Evolutionary conservation across 2,329 filamentous ascomycete genomes (phyloP), one percentile per base, ranked within the genome.

Genomic region (Phialophora verrucosa): DNA sequence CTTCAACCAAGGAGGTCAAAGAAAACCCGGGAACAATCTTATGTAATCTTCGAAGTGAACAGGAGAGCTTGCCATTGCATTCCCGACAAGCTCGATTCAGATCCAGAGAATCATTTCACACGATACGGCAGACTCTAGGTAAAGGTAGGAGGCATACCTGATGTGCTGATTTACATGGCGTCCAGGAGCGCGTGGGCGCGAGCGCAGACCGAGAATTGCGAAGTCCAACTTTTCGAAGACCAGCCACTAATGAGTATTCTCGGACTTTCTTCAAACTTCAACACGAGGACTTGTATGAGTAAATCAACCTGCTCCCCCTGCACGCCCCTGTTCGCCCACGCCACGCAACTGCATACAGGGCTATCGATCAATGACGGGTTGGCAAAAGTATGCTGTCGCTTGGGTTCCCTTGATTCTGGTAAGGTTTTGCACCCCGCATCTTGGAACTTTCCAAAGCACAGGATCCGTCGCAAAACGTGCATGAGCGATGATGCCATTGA

Each of bases 351-450:
- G 27, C 42, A 8, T 49, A 29, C 7, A 50, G n/a, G 17, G 20
- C 0, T 3, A 50, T 32, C 4, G 14, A 14, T 47, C 25, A 49
- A 29, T 42, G 42, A 29, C 25, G 6, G 25, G 3, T 50, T 14
- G 27, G 57, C 57, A n/a, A 50, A 50, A 59, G 49, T 1, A 51
- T 51, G 49, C 23, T n/a, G 11, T 27, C 49, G 49, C 49, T 51
- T 27, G 49, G 49, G 10, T 51, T 2, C 27, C 8, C 4, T 59
- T 49, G 31, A 54, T 23, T 38, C n/a, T 53, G 59, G 47, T 53
- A 61, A 61, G 38, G 17, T 44, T 12, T 32, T 23, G 11, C 59
- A 35, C 59, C 59, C 59, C 59, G 59, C 59, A 61, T 53, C 49
- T 53, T 44, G 29, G 44, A 31, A 27, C 10, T 31, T 49, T 44